phyloP scores from a whole-genome alignment of 2,329 filamentous ascomycete species.

The Sporothrix schenckii region DNA sequence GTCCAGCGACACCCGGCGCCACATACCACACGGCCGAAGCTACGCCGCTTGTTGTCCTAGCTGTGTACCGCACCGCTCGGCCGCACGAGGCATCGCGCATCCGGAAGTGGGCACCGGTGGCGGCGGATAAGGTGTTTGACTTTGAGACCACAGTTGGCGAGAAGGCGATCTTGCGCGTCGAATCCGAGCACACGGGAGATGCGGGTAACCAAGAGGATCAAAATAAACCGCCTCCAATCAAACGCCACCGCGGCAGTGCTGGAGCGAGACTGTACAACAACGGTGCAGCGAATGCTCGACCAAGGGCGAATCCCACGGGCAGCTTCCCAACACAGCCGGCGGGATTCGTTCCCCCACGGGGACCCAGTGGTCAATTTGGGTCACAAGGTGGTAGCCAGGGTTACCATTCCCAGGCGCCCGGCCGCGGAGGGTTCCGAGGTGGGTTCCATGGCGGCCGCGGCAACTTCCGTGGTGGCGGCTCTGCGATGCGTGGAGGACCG shows the following conservation, averaged over 20 bases:
- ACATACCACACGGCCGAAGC: conserved; percentile 78
- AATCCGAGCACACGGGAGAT: conserved; percentile 60
- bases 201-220: conserved; percentile 4
- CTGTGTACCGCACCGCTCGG: conserved; percentile 72
- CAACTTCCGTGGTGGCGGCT: conserved; percentile 21
- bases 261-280: background rate
- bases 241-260: conserved; percentile 16
- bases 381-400: conserved; percentile 29
- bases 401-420: conserved; percentile 28
- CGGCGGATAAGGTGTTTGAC: conserved; percentile 68
- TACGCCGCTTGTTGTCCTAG: conserved; percentile 78
- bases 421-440: conserved; percentile 28
- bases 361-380: conserved; percentile 21
- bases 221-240: conserved; percentile 45
- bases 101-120: conserved; percentile 77
- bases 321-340: conserved; percentile 28
- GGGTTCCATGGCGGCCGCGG: conserved; percentile 26
- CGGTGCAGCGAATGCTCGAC: background rate
- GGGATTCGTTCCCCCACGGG: conserved; percentile 18
- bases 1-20: conserved; percentile 65
- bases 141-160: conserved; percentile 87
- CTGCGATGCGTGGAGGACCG: background rate
- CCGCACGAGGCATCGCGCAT: conserved; percentile 82
- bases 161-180: conserved; percentile 80
- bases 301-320: conserved; percentile 12